Base-by-base conservation (phyloP, 768 basidiomycete genomes). In the Tephrocybe sp. region DNA sequence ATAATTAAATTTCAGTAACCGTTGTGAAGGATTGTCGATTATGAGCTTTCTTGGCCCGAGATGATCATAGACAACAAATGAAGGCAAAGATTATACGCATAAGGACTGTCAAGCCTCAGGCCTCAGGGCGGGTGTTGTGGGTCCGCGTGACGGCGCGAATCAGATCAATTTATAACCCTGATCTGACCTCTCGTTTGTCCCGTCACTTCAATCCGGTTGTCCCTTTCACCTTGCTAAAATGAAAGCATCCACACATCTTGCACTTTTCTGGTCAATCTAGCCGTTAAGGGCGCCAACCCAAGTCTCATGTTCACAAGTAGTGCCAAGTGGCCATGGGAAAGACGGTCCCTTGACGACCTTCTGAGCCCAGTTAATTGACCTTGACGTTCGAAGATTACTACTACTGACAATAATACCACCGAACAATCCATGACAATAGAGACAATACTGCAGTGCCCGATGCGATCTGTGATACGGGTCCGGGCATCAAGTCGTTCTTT, bases 401-500 rank as follows among this genome's bases (percentile, higher is more conserved):
- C n/a, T n/a, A 27, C 25, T 47, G 28, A 26, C 30, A 4, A 11
- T 40, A 49, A 42, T 39, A 41, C 31, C 38, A 43, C 52, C 39
- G 52, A 47, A 19, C 27, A 22, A 16, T 24, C 15, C 46, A 47
- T 34, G 51, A 62, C 58, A 62, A 62, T 62, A 60, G 45, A 52
- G 53, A 59, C 51, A 55, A 56, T 58, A 45, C 44, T 53, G 16
- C 15, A 28, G 12, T n/a, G 11, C 50, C 58, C 54, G 56, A 63
- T 58, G 28, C 11, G 47, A 51, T 57, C 49, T 50, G 40, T 40
- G 43, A 46, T 52, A 42, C 38, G 32, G 34, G 51, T 55, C 60
- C 60, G 61, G 64, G 58, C 59, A 58, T 58, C 56, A 49, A 37
- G 40, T 21, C 39, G 52, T 56, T 60, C 60, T 57, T 70, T 71